Percentiles rank a stretch among this genome's conserved stretches.
Conservation (phyloP, 768 basidiomycete genomes). For the Arthromyces matolae region DNA sequence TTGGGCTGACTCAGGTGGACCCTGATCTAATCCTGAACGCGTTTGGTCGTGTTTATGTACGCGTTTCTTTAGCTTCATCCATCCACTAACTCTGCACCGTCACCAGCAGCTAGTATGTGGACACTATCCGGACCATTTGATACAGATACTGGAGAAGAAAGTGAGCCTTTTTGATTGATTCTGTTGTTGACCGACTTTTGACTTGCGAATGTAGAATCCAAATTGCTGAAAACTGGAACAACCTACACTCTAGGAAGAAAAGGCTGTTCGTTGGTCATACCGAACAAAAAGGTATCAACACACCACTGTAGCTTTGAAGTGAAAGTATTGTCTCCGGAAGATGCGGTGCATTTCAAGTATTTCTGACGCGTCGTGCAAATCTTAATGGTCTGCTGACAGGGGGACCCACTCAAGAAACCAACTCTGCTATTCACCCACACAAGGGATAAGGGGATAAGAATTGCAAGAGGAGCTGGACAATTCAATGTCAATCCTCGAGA, state of each 20-base stretch:
- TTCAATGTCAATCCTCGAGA: constrained; percentile 34
- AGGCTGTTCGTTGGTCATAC: constrained; percentile 46
- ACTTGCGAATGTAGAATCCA: constrained; percentile 28
- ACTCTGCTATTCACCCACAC: constrained; percentile 43
- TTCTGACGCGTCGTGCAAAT: neutral
- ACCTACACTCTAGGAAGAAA: constrained; percentile 58
- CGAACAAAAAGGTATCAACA: constrained; percentile 62
- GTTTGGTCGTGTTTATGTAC: constrained; percentile 14
- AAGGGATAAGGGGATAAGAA: constrained; percentile 42
- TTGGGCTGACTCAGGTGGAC: too few species aligned
- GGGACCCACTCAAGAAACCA: constrained; percentile 46
- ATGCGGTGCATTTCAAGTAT: constrained; percentile 48
- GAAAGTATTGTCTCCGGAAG: constrained; percentile 44
- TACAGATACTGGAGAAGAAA: constrained; percentile 35
- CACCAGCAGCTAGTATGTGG: constrained; percentile 42
- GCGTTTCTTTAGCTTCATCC: constrained; percentile 3
- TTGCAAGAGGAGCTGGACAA: constrained; percentile 35
- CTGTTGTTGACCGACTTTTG: neutral
- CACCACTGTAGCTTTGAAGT: constrained; percentile 59
- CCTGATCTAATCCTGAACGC: neutral
- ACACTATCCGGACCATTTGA: constrained; percentile 53
- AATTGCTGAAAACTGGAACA: constrained; percentile 59
- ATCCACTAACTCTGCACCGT: neutral
- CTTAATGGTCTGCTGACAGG: constrained; percentile 30
- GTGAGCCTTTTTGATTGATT: constrained; percentile 27